Percentiles rank a stretch among this genome's conserved stretches.
Evolutionary conservation across 179 eudicot species (phyloP).

Genomic region (Vitellaria paradoxa): DNA sequence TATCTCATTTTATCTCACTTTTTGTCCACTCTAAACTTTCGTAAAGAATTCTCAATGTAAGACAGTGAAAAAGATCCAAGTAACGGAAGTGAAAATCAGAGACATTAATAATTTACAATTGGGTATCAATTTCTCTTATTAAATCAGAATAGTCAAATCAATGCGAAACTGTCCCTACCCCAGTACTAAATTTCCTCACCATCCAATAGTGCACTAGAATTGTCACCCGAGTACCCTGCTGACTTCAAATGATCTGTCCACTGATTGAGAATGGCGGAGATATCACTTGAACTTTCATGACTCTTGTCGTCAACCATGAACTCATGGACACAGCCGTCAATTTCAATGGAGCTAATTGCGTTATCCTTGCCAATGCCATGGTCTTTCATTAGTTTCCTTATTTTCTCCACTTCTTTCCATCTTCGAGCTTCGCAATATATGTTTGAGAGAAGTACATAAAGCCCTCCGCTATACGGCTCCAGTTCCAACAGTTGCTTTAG

Average conservation of each 20-base stretch:
- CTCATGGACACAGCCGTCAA: slow-evolving; percentile 22
- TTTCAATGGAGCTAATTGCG: slow-evolving; percentile 37
- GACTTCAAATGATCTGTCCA: slow-evolving; percentile 26
- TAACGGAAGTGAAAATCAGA: no score
- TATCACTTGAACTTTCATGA: slow-evolving; percentile 13
- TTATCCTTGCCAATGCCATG: slow-evolving; percentile 26
- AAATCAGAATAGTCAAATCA: no score
- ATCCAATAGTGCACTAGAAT: neutral
- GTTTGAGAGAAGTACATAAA: slow-evolving; percentile 40
- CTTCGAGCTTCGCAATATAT: slow-evolving; percentile 36
- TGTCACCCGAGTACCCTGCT: neutral
- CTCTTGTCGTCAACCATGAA: slow-evolving; percentile 34
- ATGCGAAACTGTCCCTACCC: neutral
- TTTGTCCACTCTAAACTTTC: no score
- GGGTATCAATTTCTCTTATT: no score
- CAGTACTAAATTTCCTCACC: neutral
- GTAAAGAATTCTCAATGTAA: no score
- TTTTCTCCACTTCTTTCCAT: slow-evolving; percentile 37
- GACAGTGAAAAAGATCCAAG: no score
- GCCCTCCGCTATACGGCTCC: slow-evolving; percentile 26
- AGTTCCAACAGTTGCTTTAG: slow-evolving; percentile 34
- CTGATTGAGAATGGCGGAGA: slow-evolving; percentile 23
- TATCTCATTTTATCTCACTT: no score
- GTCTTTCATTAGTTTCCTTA: slow-evolving; percentile 36
- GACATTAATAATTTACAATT: no score